Evolutionary conservation across 805 yeast genomes (phyloP).

Genomic region (Pichia cabralensis): DNA sequence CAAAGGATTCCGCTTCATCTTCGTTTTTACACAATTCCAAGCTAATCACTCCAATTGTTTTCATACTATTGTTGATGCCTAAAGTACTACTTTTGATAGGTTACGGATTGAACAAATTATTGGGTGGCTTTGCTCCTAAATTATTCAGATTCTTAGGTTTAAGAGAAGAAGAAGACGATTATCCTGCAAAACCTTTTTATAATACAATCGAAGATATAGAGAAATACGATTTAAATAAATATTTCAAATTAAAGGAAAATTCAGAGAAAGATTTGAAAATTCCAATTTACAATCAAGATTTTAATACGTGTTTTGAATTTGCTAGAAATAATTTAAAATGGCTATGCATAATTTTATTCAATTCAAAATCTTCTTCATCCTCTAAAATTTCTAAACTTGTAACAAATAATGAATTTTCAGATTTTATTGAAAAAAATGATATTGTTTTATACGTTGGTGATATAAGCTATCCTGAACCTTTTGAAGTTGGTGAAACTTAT

Average conservation of each 20-base stretch:
- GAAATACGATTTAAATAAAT: slow-evolving; percentile 11
- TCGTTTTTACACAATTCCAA: neutral
- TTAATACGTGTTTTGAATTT: slow-evolving; percentile 32
- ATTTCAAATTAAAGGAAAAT: slow-evolving; percentile 16
- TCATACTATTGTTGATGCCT: slow-evolving; percentile 48
- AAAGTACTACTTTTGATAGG: slow-evolving; percentile 30
- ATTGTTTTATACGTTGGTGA: slow-evolving; percentile 56
- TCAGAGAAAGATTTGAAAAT: slow-evolving; percentile 15
- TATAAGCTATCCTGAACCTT: slow-evolving; percentile 53
- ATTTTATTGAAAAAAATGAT: slow-evolving; percentile 31
- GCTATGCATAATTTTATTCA: slow-evolving; percentile 43
- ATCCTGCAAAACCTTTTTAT: slow-evolving; percentile 24
- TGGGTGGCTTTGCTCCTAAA: slow-evolving; percentile 28
- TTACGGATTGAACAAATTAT: slow-evolving; percentile 27
- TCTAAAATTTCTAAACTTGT: slow-evolving; percentile 19
- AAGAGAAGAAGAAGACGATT: slow-evolving; percentile 20
- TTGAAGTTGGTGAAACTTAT: slow-evolving; percentile 51
- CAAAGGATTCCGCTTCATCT: neutral
- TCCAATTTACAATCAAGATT: slow-evolving; percentile 25
- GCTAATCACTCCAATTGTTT: slow-evolving; percentile 31
- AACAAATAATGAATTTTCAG: slow-evolving; percentile 32
- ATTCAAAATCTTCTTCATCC: slow-evolving; percentile 32
- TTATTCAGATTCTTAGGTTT: slow-evolving; percentile 22
- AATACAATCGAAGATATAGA: slow-evolving; percentile 12
- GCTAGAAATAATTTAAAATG: slow-evolving; percentile 37